Conservation (phyloP, 2,329 filamentous ascomycete species). For the Calycina marina region DNA sequence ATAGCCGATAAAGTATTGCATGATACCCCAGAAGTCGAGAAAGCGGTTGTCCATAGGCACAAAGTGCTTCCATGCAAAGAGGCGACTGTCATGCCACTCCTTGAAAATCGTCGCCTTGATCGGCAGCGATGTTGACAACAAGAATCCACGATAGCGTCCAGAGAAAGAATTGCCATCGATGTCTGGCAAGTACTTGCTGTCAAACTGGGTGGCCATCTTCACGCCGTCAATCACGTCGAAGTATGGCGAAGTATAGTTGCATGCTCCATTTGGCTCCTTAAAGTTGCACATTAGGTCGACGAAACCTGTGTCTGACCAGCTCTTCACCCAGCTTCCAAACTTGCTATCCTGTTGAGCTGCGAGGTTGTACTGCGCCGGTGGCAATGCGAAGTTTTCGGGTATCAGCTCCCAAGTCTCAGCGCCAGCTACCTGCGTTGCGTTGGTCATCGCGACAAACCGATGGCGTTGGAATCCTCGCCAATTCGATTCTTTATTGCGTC, state of each 20-base stretch:
- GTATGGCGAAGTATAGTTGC: conserved; percentile 26
- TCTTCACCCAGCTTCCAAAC: conserved; percentile 23
- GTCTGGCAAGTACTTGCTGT: conserved; percentile 57
- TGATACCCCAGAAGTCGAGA: conserved; percentile 56
- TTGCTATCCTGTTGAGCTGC: conserved; percentile 27
- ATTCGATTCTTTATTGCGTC: conserved; percentile 31
- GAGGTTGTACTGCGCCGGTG: conserved; percentile 32
- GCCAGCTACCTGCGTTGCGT: conserved; percentile 27
- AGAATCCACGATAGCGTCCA: conserved; percentile 54
- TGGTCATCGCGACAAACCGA: conserved; percentile 39
- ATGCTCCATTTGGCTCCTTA: conserved; percentile 27
- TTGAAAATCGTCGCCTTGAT: conserved; percentile 67
- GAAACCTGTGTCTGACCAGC: conserved; percentile 23
- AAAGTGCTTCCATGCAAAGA: conserved; percentile 69
- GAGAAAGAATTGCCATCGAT: conserved; percentile 64
- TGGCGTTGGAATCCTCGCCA: conserved; percentile 43
- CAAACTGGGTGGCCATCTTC: conserved; percentile 42
- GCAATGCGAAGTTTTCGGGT: conserved; percentile 39
- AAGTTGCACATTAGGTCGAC: conserved; percentile 31
- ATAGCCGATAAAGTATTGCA: conserved; percentile 63
- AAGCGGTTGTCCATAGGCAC: conserved; percentile 69
- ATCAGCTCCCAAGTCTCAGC: conserved; percentile 19
- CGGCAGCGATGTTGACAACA: conserved; percentile 53
- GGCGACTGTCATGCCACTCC: conserved; percentile 67
- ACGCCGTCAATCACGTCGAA: conserved; percentile 31